Evolutionary conservation across 805 yeast genomes (phyloP), one percentile per base, ranked within the genome.

Genomic region (Clavispora vitiphila): DNA sequence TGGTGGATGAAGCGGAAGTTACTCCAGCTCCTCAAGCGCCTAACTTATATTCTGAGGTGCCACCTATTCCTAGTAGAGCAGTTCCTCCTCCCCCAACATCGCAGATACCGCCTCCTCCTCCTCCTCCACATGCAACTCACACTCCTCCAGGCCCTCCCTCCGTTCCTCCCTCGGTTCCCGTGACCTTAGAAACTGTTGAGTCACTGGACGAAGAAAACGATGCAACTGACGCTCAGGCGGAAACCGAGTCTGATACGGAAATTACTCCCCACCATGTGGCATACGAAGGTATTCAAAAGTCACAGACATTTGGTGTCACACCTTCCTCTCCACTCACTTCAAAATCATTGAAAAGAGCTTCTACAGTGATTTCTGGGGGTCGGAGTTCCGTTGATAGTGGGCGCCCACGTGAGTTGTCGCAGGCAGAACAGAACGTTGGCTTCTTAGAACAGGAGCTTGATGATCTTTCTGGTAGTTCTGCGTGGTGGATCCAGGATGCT

Each of bases 401-500:
- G 54, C 11, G 34, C 4, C 11, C 32, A 9, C 32, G 32, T 12
- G 65, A 55, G 30, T 49, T 46, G 29, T 46, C 57, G 2, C 69
- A 60, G 38, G 71, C 73, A 2, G 66, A 60, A 6, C 19, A 40
- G 2, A 43, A 52, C 14, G 39, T 58, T 22, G 51, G 45, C 8
- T 56, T 53, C 5, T 40, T 69, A 19, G 62, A 64, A 35, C 46
- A 40, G 22, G 72, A 68, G 43, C 42, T 67, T 14, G 60, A 53
- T 8, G 55, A 57, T 34, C 49, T 61, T n/a, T 49, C 49, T 6
- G 55, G 54, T 3, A 36, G 49, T 8, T 50, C 71, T 2, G 62
- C 61, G 14, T 89, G 96, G 96, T 86, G 93, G 91, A 50, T 77
- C 12, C 63, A 63, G 9, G 68, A 74, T 12, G 72, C 73, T 7